phyloP scores from a whole-genome alignment of 2,329 filamentous ascomycete species.

The Aspergillus felis region DNA sequence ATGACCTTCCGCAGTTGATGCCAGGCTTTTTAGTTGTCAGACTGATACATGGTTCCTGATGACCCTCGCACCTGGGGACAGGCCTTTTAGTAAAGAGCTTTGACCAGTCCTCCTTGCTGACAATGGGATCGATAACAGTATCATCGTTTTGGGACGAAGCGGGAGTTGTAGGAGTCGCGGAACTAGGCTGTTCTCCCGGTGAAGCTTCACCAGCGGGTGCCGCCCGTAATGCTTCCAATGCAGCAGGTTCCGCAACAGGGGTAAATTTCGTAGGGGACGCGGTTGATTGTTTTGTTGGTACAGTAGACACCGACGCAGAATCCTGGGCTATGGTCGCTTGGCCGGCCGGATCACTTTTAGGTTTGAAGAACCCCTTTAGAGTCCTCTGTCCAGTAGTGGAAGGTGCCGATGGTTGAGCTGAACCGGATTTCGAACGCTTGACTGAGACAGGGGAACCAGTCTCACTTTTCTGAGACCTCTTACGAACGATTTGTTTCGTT shows the following conservation, averaged over 20 bases:
- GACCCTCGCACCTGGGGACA: slow-evolving; percentile 73
- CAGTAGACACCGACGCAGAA: background rate
- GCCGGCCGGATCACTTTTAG: slow-evolving; percentile 42
- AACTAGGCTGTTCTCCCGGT: background rate
- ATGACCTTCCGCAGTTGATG: slow-evolving; percentile 66
- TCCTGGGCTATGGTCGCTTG: background rate
- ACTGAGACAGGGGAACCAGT: slow-evolving; percentile 25
- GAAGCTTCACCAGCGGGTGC: background rate
- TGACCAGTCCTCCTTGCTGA: slow-evolving; percentile 77
- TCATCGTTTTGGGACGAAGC: slow-evolving; percentile 35
- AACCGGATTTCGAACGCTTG: slow-evolving; percentile 52
- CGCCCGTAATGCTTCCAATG: background rate
- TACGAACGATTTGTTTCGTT: slow-evolving; percentile 24
- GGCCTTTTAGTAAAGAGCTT: slow-evolving; percentile 73
- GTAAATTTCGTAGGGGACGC: background rate
- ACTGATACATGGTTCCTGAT: slow-evolving; percentile 80
- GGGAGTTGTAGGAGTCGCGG: slow-evolving; percentile 6
- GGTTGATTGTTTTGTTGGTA: background rate
- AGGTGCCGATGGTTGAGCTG: slow-evolving; percentile 13
- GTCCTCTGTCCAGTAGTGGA: slow-evolving; percentile 55
- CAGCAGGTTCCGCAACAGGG: background rate
- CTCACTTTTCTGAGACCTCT: slow-evolving; percentile 36
- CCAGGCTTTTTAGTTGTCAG: slow-evolving; percentile 85
- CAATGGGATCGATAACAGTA: slow-evolving; percentile 62
- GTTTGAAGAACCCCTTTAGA: slow-evolving; percentile 75